These are phyloP conservation scores for Mycena sanguinolenta DNA, from an alignment of 768 basidiomycete species.

Conservation along the genomic window DNA sequence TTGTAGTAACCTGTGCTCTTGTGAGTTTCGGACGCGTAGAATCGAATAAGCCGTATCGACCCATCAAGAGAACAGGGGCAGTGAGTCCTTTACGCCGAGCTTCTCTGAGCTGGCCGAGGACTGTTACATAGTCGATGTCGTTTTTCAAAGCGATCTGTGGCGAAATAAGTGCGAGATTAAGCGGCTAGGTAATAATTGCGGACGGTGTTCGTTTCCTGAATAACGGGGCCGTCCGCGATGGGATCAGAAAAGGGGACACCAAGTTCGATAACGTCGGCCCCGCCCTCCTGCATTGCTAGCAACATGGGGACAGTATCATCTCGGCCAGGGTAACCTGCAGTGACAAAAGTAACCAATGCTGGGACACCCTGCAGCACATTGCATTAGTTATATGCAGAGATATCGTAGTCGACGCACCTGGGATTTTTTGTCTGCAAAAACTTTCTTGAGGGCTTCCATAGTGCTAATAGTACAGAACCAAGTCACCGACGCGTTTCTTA, in stretches of 20 bases:
- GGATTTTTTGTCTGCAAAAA: constrained; percentile 75
- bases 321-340: constrained; percentile 89
- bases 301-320: constrained; percentile 89
- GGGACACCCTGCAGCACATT: constrained; percentile 59
- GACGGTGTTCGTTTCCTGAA: constrained; percentile 95
- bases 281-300: constrained; percentile 94
- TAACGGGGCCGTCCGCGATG: constrained; percentile 93
- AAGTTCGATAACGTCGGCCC: constrained; percentile 94
- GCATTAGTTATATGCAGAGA: neutral
- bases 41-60: constrained; percentile 55
- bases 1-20: constrained; percentile 90
- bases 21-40: constrained; percentile 19
- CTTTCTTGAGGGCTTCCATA: constrained; percentile 81
- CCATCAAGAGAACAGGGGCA: constrained; percentile 94
- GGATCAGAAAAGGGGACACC: constrained; percentile 98
- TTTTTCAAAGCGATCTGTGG: constrained; percentile 87
- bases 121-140: constrained; percentile 80
- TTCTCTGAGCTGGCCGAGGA: constrained; percentile 80
- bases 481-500: constrained; percentile 32
- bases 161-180: constrained; percentile 26
- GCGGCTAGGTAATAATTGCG: constrained; percentile 43
- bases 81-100: constrained; percentile 88
- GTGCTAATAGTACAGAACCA: constrained; percentile 22
- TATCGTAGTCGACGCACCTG: constrained; percentile 54
- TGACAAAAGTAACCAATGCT: constrained; percentile 90